Evolutionary conservation across 352 stramenopile species (phyloP).

Genomic region (Phytophthora colocasiae): DNA sequence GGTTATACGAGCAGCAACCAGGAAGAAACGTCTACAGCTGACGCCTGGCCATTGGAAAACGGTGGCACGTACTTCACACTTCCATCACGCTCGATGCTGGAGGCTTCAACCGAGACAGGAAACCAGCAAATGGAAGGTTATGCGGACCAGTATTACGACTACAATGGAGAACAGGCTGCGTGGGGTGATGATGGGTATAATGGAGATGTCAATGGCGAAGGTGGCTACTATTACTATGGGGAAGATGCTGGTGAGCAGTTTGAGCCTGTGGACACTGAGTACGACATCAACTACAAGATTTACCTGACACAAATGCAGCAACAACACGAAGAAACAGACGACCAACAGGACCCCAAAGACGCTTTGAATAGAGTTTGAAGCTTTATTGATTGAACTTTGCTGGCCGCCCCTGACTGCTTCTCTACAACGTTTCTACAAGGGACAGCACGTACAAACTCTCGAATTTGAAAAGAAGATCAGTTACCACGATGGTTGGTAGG

Average conservation of each 20-base stretch:
- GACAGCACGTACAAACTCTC: slow-evolving; percentile 8
- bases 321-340: slow-evolving; percentile 8
- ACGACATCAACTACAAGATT: slow-evolving; percentile 80
- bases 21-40: slow-evolving; percentile 17
- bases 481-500: slow-evolving; percentile 50
- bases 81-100: slow-evolving; percentile 20
- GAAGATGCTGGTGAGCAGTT: slow-evolving; percentile 21
- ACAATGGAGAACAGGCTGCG: slow-evolving; percentile 14
- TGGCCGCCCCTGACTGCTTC: slow-evolving; percentile 16
- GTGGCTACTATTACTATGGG: slow-evolving; percentile 29
- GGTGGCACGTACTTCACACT: slow-evolving; percentile 30
- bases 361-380: slow-evolving; percentile 17
- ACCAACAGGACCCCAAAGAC: slow-evolving; percentile 18
- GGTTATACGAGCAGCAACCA: slow-evolving; percentile 34
- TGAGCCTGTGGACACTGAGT: slow-evolving; percentile 53
- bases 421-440: slow-evolving; percentile 29
- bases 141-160: slow-evolving; percentile 27
- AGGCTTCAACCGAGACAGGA: slow-evolving; percentile 14
- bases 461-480: not conserved
- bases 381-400: slow-evolving; percentile 16
- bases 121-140: slow-evolving; percentile 12
- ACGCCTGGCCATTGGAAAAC: slow-evolving; percentile 21
- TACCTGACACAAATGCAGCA: slow-evolving; percentile 59
- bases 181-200: slow-evolving; percentile 16
- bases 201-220: slow-evolving; percentile 11